Base-by-base conservation (phyloP, 2,329 filamentous ascomycete genomes). In the Phialophora verrucosa region DNA sequence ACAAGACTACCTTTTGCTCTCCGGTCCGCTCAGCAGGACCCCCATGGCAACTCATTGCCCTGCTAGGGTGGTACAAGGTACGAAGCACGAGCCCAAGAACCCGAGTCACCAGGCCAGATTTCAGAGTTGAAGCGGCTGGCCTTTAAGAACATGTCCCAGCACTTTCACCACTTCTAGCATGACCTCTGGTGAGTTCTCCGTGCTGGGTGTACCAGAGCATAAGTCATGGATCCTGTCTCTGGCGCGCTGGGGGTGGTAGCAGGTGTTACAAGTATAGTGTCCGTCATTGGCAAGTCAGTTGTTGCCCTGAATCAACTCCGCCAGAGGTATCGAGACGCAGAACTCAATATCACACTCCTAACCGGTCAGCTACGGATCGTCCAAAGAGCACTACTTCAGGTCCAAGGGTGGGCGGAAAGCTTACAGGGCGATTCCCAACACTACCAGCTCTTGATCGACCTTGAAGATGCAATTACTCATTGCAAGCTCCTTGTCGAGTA, bases 381-480 rank as follows among this genome's bases (percentile, higher is more conserved):
- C 12, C 67, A 60, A 62, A 66, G 69, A 4, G 72, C 72, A 3
- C 63, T 74, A 14, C 50, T 64, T 23, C 67, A 72, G 49, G 70
- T 73, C 17, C 59, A 69, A 25, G 62, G 57, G 23, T 72, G 66
- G 68, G 62, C 70, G 23, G 53, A 66, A 58, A 62, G 51, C 44
- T 67, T 65, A 14, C 29, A 51, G n/a, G 49, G 27, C 42, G 57
- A 59, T 29, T 57, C 67, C 20, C 65, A 62, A 25, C 67, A 73
- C 59, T 58, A 67, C 32, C 65, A 70, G 51, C 58, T 72, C 12
- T 58, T 66, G 32, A 57, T 69, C 11, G 72, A 74, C 44, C 66
- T 74, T 23, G 62, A 61, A n/a, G 59, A 66, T 11, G 55, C 69
- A 20, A 50, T 73, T 4, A 59, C 66, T 11, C 64, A 68, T 59